Conservation (phyloP, 257 asterid genomes). For the Solanum lycopersicoides region DNA sequence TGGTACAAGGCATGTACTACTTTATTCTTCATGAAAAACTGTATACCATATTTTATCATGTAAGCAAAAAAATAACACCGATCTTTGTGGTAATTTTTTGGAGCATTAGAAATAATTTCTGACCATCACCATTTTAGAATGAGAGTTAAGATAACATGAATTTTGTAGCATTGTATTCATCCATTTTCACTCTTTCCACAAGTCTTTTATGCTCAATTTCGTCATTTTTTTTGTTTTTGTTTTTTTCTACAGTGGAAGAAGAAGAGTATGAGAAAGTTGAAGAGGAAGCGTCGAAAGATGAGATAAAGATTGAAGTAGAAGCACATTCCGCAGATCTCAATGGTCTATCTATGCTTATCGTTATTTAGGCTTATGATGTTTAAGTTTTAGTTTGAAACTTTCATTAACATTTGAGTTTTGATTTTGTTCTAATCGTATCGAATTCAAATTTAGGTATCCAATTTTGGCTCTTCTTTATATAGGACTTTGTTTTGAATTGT, state of each 20-base stretch:
- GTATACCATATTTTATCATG: no score
- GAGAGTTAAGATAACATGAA: no score
- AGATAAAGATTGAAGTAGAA: conserved; percentile 44
- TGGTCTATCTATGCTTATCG: background rate
- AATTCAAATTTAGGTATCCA: background rate
- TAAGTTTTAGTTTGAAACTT: background rate
- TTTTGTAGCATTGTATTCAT: no score
- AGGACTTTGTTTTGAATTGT: background rate
- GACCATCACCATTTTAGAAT: no score
- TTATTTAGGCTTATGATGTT: background rate
- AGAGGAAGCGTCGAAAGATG: conserved; percentile 60
- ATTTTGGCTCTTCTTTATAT: background rate
- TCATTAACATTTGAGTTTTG: background rate
- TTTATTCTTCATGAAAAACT: no score
- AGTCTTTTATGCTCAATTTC: background rate
- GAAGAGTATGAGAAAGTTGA: conserved; percentile 50
- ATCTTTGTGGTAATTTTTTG: no score
- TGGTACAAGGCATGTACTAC: no score
- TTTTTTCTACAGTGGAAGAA: conserved; percentile 32
- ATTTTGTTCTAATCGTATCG: no score
- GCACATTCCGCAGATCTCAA: background rate
- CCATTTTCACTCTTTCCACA: background rate
- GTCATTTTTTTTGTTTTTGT: background rate
- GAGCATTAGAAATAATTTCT: no score
- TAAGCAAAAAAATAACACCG: no score